A percentile compares a stretch with the other conserved stretches of the same genome.
Conservation (phyloP, 257 asterid genomes). For the Solanum gandarillasii region DNA sequence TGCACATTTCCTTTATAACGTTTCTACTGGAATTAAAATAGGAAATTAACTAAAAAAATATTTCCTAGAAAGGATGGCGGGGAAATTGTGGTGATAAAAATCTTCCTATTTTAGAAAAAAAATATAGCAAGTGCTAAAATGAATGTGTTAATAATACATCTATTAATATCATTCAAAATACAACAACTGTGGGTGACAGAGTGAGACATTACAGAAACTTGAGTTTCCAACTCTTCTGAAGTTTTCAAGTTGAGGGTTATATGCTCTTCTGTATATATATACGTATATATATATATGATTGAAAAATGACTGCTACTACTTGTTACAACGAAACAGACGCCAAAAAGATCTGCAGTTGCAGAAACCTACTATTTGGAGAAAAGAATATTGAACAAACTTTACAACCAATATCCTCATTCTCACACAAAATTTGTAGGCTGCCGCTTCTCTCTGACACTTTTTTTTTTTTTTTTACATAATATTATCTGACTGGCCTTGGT, state of each 20-base stretch:
- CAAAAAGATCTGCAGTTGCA: not conserved
- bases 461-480: not conserved
- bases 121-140: not conserved
- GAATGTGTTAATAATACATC: not conserved
- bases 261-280: not conserved
- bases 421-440: not conserved
- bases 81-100: not conserved
- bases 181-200: not conserved
- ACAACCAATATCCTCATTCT: not conserved
- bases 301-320: not conserved
- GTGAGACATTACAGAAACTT: not conserved
- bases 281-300: not conserved
- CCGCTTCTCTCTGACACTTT: not conserved
- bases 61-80: not conserved
- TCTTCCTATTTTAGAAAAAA: not conserved
- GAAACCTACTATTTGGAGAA: not conserved
- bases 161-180: not conserved
- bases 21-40: not conserved
- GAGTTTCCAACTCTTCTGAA: not conserved
- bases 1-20: not conserved
- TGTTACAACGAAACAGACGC: not conserved
- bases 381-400: not conserved
- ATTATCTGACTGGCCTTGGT: conserved; percentile 13
- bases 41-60: not conserved
- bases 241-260: not conserved